Evolutionary conservation across 2,329 filamentous ascomycete species (phyloP).

Genomic region (Fusarium sp.): DNA sequence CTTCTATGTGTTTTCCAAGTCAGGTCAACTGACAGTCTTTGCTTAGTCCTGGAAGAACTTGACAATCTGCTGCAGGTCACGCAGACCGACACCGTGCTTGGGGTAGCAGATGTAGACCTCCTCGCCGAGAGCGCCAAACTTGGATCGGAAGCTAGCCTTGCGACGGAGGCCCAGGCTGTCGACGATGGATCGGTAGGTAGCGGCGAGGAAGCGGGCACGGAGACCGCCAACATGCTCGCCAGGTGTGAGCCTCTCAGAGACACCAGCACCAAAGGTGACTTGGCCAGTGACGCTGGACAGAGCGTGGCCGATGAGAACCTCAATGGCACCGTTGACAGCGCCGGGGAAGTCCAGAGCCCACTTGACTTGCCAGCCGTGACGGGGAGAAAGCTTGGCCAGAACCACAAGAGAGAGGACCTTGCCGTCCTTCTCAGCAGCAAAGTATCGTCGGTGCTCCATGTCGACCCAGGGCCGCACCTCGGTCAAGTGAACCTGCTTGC

Average conservation of each 20-base stretch:
- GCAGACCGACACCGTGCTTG: slow-evolving; percentile 83
- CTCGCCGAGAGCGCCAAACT: slow-evolving; percentile 87
- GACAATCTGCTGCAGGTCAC: slow-evolving; percentile 86
- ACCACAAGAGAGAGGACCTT: slow-evolving; percentile 83
- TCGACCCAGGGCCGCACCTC: slow-evolving; percentile 92
- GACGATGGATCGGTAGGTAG: slow-evolving; percentile 85
- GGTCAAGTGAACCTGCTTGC: slow-evolving; percentile 88
- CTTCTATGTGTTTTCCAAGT: slow-evolving; percentile 3
- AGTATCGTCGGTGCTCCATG: slow-evolving; percentile 84
- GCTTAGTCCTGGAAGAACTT: slow-evolving; percentile 85
- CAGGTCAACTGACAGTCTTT: background rate
- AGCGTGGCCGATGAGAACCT: slow-evolving; percentile 81
- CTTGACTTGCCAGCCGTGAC: slow-evolving; percentile 93
- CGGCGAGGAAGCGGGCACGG: slow-evolving; percentile 83
- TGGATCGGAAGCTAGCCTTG: slow-evolving; percentile 91
- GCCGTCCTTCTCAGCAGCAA: slow-evolving; percentile 81
- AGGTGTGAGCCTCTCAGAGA: slow-evolving; percentile 77
- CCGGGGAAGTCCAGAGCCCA: slow-evolving; percentile 95
- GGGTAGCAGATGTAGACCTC: slow-evolving; percentile 92
- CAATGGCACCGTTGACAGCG: slow-evolving; percentile 87
- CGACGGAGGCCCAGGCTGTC: slow-evolving; percentile 84
- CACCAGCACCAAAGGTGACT: slow-evolving; percentile 91
- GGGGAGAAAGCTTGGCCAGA: slow-evolving; percentile 82
- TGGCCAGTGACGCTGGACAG: slow-evolving; percentile 64
- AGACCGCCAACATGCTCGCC: slow-evolving; percentile 86